phyloP scores from a whole-genome alignment of 2,329 filamentous ascomycete species.

The Botrytis aclada region DNA sequence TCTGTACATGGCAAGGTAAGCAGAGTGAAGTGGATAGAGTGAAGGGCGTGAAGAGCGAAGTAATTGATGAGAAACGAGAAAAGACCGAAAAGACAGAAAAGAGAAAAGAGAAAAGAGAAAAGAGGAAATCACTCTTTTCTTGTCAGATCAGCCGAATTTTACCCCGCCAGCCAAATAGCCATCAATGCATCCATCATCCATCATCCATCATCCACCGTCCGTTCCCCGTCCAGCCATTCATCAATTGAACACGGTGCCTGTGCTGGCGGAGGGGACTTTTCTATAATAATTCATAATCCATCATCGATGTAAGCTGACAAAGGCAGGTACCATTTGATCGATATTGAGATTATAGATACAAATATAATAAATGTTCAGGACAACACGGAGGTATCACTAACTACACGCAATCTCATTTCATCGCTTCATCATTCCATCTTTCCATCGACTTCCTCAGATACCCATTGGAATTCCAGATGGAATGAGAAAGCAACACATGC shows the following conservation, averaged over 20 bases:
- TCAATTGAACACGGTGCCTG: background rate
- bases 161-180: background rate
- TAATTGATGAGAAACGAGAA: too few relatives aligned
- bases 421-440: too few relatives aligned
- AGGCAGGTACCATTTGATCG: background rate
- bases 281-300: background rate
- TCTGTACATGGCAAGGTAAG: background rate
- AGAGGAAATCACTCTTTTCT: background rate
- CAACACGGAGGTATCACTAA: too few relatives aligned
- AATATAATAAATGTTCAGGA: too few relatives aligned
- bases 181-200: background rate
- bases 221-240: background rate
- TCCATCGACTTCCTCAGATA: too few relatives aligned
- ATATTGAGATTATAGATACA: background rate
- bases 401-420: too few relatives aligned
- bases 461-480: too few relatives aligned
- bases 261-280: background rate
- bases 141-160: background rate
- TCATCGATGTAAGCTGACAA: background rate
- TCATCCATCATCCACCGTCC: background rate
- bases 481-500: too few relatives aligned
- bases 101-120: background rate
- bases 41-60: background rate
- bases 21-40: background rate
- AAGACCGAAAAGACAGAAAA: background rate